phyloP scores from a whole-genome alignment of 257 asterid genomes.

The Solanum megistacrolobum region DNA sequence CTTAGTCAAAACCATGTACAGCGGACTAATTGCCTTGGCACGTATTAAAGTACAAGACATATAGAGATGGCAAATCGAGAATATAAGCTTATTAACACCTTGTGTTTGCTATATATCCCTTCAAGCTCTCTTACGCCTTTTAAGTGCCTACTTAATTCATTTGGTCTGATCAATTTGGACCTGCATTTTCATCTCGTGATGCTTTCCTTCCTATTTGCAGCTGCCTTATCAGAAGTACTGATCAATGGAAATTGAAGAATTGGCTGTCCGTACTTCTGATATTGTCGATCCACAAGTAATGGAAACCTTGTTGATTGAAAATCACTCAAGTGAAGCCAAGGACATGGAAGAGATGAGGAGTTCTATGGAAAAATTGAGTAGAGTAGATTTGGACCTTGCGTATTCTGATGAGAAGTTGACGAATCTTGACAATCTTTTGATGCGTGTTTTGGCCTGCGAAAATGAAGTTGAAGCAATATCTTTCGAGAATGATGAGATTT shows the following conservation, averaged over 20 bases:
- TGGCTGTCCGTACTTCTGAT: conserved; percentile 1
- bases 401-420: conserved; percentile 52
- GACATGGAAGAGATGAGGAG: conserved; percentile 23
- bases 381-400: conserved; percentile 35
- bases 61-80: neutral
- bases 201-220: neutral
- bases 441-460: conserved; percentile 30
- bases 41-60: neutral
- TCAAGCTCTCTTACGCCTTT: neutral
- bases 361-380: conserved; percentile 25
- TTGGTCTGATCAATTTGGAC: neutral
- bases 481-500: conserved; percentile 37
- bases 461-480: conserved; percentile 34
- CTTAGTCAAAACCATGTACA: neutral
- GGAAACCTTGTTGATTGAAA: conserved; percentile 17
- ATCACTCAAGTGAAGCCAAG: conserved; percentile 9
- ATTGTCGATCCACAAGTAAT: conserved; percentile 11
- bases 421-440: conserved; percentile 54
- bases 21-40: neutral
- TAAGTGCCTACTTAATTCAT: neutral
- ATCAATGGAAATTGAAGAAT: conserved; percentile 11
- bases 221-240: neutral
- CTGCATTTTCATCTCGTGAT: neutral
- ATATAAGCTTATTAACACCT: neutral
- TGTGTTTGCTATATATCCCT: neutral